These are phyloP conservation scores for Neckera pumila DNA, from an alignment of 225 moss, liverwort and hornwort genomes.

Conservation along the genomic window DNA sequence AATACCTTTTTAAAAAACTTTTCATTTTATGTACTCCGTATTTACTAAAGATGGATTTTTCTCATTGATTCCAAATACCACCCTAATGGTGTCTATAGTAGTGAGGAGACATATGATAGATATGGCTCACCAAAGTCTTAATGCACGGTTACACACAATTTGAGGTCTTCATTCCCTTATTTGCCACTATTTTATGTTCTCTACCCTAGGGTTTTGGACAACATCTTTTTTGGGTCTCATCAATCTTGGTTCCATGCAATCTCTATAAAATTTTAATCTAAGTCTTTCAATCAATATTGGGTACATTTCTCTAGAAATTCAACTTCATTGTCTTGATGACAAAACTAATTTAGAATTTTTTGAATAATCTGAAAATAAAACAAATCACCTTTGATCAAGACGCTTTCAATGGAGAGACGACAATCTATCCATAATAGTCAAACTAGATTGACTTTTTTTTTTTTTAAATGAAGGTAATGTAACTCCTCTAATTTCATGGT, in stretches of 20 bases:
- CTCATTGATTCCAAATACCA: too few relatives aligned
- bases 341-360: neutral
- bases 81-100: too few relatives aligned
- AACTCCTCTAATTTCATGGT: neutral
- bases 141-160: neutral
- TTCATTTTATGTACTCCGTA: too few relatives aligned
- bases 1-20: too few relatives aligned
- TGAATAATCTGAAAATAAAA: too few relatives aligned
- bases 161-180: neutral
- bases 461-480: neutral
- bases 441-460: neutral
- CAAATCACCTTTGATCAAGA: too few relatives aligned
- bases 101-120: too few relatives aligned
- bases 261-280: neutral
- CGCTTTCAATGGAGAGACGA: too few relatives aligned
- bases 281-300: neutral
- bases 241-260: rapidly evolving
- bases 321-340: neutral
- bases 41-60: neutral
- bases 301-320: rapidly evolving
- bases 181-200: neutral
- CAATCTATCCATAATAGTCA: neutral
- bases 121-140: neutral
- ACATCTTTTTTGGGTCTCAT: rapidly evolving
- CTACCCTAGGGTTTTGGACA: neutral